Evolutionary conservation across 179 eudicot genomes (phyloP), one percentile per base, ranked within the genome.

Genomic region (Sideroxylon spinosum): DNA sequence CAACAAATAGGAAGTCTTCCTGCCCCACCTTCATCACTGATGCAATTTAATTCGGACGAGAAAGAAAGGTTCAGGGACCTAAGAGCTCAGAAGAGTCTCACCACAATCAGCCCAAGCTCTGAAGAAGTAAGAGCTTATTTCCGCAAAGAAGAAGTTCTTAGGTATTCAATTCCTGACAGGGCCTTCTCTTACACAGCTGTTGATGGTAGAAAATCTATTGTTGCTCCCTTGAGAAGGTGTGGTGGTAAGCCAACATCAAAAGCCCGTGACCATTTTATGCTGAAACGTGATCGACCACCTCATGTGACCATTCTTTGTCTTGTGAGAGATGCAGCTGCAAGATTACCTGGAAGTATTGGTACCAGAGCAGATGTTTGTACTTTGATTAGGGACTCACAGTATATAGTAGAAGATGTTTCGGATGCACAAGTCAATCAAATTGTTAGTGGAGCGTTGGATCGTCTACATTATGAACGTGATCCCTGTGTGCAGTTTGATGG

Each of bases 241-340:
- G 97, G 97, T 82, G 98, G 95, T 75, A 94, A 94, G 88, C 98
- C 95, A 26, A 88, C 98, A 76, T 91, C 95, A 57, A 94, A 90
- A 82, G 94, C 96, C 59, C 92, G 98, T 25, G 97, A 94, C 37
- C 98, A 94, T 86, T 90, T 89, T 74, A 88, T 94, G 94, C 84
- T 93, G 79, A 94, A 91, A 86, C 89, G 85, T 11, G 94, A 94
- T 77, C 87, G 98, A 6, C 98, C 98, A 17, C 97, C 98, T 70
- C 96, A 93, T 78, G 97, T 94, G 28, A 94, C 94, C 56, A 89
- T 94, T 74, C 96, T 94, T 25, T 94, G 97, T 85, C 94, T 94
- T 71, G 98, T 94, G 49, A 86, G 98, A 85, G 98, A 94, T 86
- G 97, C 97, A 5, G 97, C 97, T 78, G 89, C 98, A 65, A 85